Evolutionary conservation across 1,284 basidiomycete genomes (phyloP).

Genomic region (Tilletia indica): DNA sequence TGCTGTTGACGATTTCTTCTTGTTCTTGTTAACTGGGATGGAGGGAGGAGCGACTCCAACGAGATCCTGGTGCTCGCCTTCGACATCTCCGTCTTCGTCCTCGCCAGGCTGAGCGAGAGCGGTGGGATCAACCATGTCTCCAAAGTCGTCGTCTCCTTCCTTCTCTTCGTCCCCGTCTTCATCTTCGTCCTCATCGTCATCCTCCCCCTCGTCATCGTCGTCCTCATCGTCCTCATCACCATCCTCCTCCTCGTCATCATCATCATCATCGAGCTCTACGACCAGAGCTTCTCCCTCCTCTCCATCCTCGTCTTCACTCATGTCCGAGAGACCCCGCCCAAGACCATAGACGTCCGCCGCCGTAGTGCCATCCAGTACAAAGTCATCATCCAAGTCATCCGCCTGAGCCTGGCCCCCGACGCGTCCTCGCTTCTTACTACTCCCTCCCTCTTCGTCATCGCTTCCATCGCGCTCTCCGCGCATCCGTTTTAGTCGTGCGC

Average conservation of each 20-base stretch:
- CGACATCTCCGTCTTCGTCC: constrained; percentile 46
- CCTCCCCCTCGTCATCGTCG: constrained; percentile 28
- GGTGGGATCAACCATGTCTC: constrained; percentile 42
- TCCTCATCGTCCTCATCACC: constrained; percentile 31
- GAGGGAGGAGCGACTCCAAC: too few relatives aligned
- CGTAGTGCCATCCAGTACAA: constrained; percentile 56
- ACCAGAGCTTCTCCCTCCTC: constrained; percentile 50
- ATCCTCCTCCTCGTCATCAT: constrained; percentile 57
- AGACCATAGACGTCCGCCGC: constrained; percentile 47
- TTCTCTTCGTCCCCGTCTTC: constrained; percentile 32
- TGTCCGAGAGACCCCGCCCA: constrained; percentile 42
- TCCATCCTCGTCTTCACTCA: constrained; percentile 56
- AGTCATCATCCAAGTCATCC: constrained; percentile 93
- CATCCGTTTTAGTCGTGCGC: constrained; percentile 78
- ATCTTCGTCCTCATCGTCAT: constrained; percentile 52
- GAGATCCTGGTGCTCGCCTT: constrained; percentile 23
- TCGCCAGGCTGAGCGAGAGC: constrained; percentile 41
- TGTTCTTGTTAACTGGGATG: too few relatives aligned
- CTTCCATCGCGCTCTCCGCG: constrained; percentile 68
- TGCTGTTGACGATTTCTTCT: constrained; percentile 5
- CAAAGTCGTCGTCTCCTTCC: constrained; percentile 53
- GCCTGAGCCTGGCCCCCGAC: constrained; percentile 62
- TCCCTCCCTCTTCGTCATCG: constrained; percentile 49
- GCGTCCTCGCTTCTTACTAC: constrained; percentile 34
- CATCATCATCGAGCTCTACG: constrained; percentile 37